phyloP scores from a whole-genome alignment of 2,329 filamentous ascomycete genomes.

The Cladosporium sphaerospermum region DNA sequence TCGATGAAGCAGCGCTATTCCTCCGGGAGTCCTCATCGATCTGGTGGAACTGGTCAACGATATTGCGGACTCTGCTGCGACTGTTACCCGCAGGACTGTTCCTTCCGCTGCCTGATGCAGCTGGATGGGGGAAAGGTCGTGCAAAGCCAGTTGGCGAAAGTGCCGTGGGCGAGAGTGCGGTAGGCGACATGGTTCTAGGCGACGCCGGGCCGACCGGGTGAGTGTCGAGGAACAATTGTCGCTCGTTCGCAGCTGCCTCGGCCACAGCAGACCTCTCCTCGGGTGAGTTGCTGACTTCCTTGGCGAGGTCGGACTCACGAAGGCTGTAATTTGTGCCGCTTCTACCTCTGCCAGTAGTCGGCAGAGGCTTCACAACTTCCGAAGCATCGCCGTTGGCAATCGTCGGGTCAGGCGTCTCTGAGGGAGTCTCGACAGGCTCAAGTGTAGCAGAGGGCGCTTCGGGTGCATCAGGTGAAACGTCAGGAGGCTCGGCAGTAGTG shows the following conservation, averaged over 20 bases:
- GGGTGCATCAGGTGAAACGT: slow-evolving; percentile 20
- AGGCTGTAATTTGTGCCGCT: slow-evolving; percentile 29
- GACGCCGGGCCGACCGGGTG: slow-evolving; percentile 13
- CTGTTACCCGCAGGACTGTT: slow-evolving; percentile 29
- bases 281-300: slow-evolving; percentile 20
- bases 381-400: neutral
- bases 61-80: slow-evolving; percentile 45
- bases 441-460: slow-evolving; percentile 20
- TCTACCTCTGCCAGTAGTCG: slow-evolving; percentile 20
- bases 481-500: slow-evolving; percentile 17
- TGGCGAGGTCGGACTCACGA: slow-evolving; percentile 28
- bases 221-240: slow-evolving; percentile 24
- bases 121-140: slow-evolving; percentile 9
- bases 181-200: neutral
- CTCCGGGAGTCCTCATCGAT: slow-evolving; percentile 39
- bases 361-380: slow-evolving; percentile 14
- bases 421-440: slow-evolving; percentile 12
- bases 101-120: slow-evolving; percentile 17
- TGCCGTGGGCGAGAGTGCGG: neutral
- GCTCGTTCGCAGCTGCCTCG: slow-evolving; percentile 17
- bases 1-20: slow-evolving; percentile 39
- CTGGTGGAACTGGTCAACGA: slow-evolving; percentile 46
- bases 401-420: neutral
- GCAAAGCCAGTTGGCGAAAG: neutral
- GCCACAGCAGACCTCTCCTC: slow-evolving; percentile 19